Evolutionary conservation across 768 basidiomycete genomes (phyloP).

Genomic region (Clitopilus hobsonii): DNA sequence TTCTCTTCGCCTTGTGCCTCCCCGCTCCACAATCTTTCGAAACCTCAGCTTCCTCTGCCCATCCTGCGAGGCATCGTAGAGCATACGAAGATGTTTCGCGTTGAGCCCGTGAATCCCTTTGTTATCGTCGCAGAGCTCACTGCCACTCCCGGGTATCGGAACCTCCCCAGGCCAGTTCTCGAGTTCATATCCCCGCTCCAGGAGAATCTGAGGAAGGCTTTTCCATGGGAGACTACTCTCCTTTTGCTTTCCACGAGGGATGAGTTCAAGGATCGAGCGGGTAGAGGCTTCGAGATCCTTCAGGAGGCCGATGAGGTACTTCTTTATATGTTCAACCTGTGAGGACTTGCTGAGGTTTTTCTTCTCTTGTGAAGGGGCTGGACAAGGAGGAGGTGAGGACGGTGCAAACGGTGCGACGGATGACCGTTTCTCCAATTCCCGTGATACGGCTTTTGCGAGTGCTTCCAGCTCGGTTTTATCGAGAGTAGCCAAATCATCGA

Average conservation of each 20-base stretch:
- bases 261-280: not conserved
- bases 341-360: not conserved
- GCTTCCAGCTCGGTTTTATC: too few species aligned
- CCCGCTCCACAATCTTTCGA: not conserved
- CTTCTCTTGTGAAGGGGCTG: too few species aligned
- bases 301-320: not conserved
- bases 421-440: too few species aligned
- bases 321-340: not conserved
- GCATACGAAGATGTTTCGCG: not conserved
- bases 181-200: not conserved
- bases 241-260: not conserved
- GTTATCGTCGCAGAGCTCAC: conserved; percentile 1
- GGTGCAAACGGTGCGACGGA: too few species aligned
- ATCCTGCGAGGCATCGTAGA: not conserved
- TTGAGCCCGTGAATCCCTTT: not conserved
- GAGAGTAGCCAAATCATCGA: too few species aligned
- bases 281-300: not conserved
- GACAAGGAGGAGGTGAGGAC: too few species aligned
- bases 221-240: not conserved
- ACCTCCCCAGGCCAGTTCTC: conserved; percentile 3
- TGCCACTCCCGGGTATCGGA: conserved; percentile 1
- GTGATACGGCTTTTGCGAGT: too few species aligned
- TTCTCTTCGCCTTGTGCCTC: not conserved
- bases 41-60: not conserved
- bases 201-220: not conserved